Base-by-base conservation (phyloP, 331 rosid genomes). In the Prunus yedoensis region DNA sequence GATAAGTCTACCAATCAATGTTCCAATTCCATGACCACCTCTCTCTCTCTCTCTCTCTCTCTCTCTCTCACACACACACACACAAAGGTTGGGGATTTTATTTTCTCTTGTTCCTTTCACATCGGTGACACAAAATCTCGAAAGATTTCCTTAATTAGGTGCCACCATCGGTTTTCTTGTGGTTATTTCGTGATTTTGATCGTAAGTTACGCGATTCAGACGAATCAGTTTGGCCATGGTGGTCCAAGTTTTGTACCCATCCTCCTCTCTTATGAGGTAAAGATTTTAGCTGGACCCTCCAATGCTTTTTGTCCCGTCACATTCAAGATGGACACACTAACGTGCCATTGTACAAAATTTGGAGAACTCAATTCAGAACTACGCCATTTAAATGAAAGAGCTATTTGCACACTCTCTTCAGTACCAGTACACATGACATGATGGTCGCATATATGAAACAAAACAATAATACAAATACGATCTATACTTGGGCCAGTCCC, bases 91-190 rank as follows among this genome's bases (percentile, higher is more conserved):
- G 83, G 85, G 78, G 32, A 50, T 38, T 38, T 6, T 6, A 38
- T 75, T 82, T 81, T 23, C 84, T 79, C 84, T 63, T 72, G 92
- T 88, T 88, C 77, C 84, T 88, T 83, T 90, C 91, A 83, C 82
- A 83, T 82, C 79, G 46, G 83, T 77, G 84, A 86, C 92, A 84
- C 69, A 81, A 85, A 81, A 90, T 88, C 91, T 90, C 64, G 2
- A 83, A 81, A 81, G 93, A 86, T 85, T 83, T 83, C 91, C 87
- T 81, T 80, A 86, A 88, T 79, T 86, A 81, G 91, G 85, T 81
- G 88, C 79, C 84, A 81, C 83, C 80, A 64, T 82, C 15, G 81
- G 74, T 73, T 84, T 90, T 85, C 80, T 52, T 16, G 79, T 76
- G 64, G 59, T 51, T 32, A 32, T 35, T 35, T 57, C 23, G 79